Conservation (phyloP, 148 eudicot genomes). For the Fagopyrum tataricum region DNA sequence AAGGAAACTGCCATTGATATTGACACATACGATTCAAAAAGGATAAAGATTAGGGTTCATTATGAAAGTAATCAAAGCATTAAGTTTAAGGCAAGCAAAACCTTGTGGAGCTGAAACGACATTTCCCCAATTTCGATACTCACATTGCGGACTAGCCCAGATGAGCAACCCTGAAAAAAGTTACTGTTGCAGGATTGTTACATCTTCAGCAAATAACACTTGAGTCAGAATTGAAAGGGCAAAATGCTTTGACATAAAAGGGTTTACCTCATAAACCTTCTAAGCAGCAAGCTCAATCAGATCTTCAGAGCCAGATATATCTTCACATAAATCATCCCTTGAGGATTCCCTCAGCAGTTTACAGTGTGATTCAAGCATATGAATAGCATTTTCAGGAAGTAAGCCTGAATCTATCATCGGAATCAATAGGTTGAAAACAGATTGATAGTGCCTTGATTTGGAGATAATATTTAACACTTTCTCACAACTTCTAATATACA, state of each 20-base stretch:
- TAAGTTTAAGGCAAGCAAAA: conserved; percentile 10
- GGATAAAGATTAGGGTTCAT: background rate
- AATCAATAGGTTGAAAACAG: conserved; percentile 20
- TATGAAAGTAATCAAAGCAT: background rate
- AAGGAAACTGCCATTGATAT: conserved; percentile 42
- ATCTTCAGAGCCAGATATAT: conserved; percentile 20
- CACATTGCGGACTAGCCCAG: conserved; percentile 72
- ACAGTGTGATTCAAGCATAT: conserved; percentile 2
- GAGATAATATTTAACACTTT: conserved; percentile 20
- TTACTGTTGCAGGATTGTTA: too few species aligned
- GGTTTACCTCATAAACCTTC: background rate
- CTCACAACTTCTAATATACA: conserved; percentile 18
- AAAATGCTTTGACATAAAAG: background rate
- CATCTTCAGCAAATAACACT: too few species aligned
- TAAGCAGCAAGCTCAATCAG: conserved; percentile 26
- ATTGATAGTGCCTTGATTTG: conserved; percentile 14
- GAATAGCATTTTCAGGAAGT: conserved; percentile 25
- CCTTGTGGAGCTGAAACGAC: conserved; percentile 66
- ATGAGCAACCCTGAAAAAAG: conserved; percentile 46
- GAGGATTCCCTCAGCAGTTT: conserved; percentile 7
- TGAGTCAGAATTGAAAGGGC: too few species aligned
- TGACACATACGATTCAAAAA: background rate
- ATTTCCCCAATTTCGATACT: conserved; percentile 51
- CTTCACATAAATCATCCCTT: conserved; percentile 13
- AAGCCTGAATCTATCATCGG: conserved; percentile 28